Conservation (phyloP, 2,329 filamentous ascomycete genomes). For the Chrysosporium keratinophilum region DNA sequence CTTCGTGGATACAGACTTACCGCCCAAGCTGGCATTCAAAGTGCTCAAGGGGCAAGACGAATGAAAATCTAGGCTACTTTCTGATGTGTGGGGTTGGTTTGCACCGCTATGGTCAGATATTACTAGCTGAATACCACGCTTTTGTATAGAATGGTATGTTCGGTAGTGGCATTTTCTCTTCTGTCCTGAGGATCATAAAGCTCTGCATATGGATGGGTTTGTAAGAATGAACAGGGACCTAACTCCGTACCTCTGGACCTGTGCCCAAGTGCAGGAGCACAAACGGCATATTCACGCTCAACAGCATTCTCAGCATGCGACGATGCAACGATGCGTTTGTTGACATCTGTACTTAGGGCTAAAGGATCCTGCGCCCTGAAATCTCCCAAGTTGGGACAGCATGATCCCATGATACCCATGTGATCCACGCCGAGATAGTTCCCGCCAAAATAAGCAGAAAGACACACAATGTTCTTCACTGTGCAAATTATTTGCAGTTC, state of each 20-base stretch:
- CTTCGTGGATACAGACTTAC: slow-evolving; percentile 37
- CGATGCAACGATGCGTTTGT: neutral
- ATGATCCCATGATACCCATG: slow-evolving; percentile 7
- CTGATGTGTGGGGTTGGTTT: neutral
- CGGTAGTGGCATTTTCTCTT: neutral
- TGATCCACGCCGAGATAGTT: slow-evolving; percentile 6
- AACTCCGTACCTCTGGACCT: neutral
- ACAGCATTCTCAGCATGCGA: neutral
- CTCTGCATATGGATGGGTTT: neutral
- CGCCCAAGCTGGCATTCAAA: slow-evolving; percentile 34
- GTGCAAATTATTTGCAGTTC: neutral
- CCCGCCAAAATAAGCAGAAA: neutral
- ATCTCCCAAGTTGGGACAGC: neutral
- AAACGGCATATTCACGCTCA: slow-evolving; percentile 4
- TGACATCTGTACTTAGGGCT: neutral
- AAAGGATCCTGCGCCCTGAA: neutral
- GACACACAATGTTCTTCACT: neutral
- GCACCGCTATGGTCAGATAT: no score
- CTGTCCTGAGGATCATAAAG: neutral
- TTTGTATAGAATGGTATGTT: no score
- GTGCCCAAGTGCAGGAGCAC: neutral
- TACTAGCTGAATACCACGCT: no score
- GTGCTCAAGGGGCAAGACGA: slow-evolving; percentile 1
- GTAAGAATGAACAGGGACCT: neutral
- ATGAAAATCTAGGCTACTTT: neutral